Base-by-base conservation (phyloP, 495 filamentous ascomycete genomes). In the Lophium mytilinum region DNA sequence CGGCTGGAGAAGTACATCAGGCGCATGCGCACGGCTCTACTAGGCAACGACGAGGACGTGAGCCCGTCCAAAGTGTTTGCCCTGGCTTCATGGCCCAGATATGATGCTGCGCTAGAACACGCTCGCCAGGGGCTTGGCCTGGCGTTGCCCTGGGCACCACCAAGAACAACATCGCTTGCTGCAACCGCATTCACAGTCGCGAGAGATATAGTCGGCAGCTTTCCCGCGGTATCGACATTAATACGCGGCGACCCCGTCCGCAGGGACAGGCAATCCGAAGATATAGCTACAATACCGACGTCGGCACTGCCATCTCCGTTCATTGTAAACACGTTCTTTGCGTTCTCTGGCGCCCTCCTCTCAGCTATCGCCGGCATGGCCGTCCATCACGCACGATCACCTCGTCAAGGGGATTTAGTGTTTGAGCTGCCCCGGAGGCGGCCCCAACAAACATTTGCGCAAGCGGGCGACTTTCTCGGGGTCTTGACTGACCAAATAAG, bases 1-100 rank as follows among this genome's bases (percentile, higher is more conserved):
- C 65, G 64, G 3, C 58, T 92, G 34, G 68, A 73, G 14, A 68
- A 55, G 14, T 90, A 85, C 68, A 63, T 63, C 8, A 35, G 46
- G 37, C 58, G 67, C 7, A 52, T 62, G 46, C 58, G 65, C 1
- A 42, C 52, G 19, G 57, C 58, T 18, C 46, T 64, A 10, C 30
- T 67, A 11, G 55, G 59, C 9, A 37, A 33, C 33, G 45, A n/a
- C 7, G 50, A 58, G 36, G 57, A 52, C 8, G 50, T 49, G 36
- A 56, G 55, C 9, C 34, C 62, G 35, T 33, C 54, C 45, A 30
- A 58, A 17, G 62, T 65, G 6, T 37, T 34, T 15, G 55, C 61
- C 9, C 47, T 51, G 9, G 10, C 46, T 9, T 36, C 39, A 9
- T 24, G 45, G 4, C 17, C 35, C 8, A 21, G 42, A 50, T 34